Conservation (phyloP, 2,329 filamentous ascomycete genomes). For the Thyridium curvatum region DNA sequence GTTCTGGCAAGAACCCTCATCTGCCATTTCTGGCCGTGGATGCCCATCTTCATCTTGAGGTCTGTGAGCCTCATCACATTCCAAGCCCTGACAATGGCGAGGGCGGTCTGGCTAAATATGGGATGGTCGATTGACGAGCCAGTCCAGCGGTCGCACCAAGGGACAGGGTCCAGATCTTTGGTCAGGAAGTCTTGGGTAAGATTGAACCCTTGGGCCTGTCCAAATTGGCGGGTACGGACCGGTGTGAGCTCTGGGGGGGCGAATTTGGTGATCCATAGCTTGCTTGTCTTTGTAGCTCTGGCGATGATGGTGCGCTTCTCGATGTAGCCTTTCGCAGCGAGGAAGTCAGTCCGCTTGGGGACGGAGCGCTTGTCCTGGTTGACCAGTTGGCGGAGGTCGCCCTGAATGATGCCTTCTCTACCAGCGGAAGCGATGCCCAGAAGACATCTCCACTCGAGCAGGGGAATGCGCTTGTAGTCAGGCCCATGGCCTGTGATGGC, state of each 20-base stretch:
- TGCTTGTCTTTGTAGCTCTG: slow-evolving; percentile 54
- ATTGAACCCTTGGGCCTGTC: no score
- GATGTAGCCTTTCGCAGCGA: slow-evolving; percentile 56
- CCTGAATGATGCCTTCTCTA: slow-evolving; percentile 51
- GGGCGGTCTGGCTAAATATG: slow-evolving; percentile 49
- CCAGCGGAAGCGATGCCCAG: slow-evolving; percentile 50
- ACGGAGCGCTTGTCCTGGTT: slow-evolving; percentile 59
- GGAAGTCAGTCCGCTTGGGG: slow-evolving; percentile 52
- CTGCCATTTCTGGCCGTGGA: slow-evolving; percentile 48
- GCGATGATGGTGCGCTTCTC: slow-evolving; percentile 54
- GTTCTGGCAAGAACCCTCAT: slow-evolving; percentile 55
- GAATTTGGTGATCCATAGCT: slow-evolving; percentile 53
- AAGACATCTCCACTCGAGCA: slow-evolving; percentile 53
- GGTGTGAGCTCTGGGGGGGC: slow-evolving; percentile 33
- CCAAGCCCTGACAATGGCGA: slow-evolving; percentile 52
- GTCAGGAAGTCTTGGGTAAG: slow-evolving; percentile 11
- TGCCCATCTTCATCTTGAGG: slow-evolving; percentile 50
- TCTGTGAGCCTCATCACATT: slow-evolving; percentile 52
- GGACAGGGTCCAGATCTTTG: slow-evolving; percentile 43
- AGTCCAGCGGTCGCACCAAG: slow-evolving; percentile 51
- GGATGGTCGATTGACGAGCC: slow-evolving; percentile 52
- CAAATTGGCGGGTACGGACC: not conserved
- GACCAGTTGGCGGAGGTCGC: slow-evolving; percentile 50
- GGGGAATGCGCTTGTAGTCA: slow-evolving; percentile 51
- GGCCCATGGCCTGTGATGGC: slow-evolving; percentile 52